These are phyloP conservation scores for Pythium aphanidermatum DNA, from an alignment of 352 stramenopile species.

Conservation along the genomic window DNA sequence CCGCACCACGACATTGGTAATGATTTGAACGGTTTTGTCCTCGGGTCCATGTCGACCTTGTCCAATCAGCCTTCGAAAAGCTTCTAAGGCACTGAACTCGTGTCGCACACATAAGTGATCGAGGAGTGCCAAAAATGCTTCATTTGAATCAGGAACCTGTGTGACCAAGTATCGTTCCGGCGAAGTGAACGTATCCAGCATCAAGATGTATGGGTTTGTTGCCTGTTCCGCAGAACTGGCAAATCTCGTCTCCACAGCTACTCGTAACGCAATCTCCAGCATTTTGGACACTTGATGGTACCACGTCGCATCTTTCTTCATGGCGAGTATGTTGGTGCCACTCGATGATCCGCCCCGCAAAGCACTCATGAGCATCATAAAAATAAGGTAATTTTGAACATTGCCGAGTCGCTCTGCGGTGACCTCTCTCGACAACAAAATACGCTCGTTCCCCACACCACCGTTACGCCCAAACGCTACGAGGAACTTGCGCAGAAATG, in stretches of 20 bases:
- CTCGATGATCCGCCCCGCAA: slow-evolving; percentile 20
- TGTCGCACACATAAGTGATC: slow-evolving; percentile 20
- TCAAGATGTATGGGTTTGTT: slow-evolving; percentile 37
- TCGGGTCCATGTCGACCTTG: no score
- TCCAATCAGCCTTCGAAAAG: slow-evolving; percentile 4
- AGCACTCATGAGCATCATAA: slow-evolving; percentile 52
- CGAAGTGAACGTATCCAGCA: slow-evolving; percentile 42
- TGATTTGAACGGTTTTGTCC: slow-evolving; percentile 10
- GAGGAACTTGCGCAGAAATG: slow-evolving; percentile 40
- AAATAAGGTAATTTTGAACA: slow-evolving; percentile 52
- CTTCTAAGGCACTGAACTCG: slow-evolving; percentile 14
- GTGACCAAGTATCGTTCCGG: slow-evolving; percentile 21
- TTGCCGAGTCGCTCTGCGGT: slow-evolving; percentile 26
- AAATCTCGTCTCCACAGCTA: slow-evolving; percentile 22
- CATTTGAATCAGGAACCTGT: slow-evolving; percentile 1
- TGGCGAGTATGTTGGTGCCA: slow-evolving; percentile 21
- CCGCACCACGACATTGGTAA: slow-evolving; percentile 3
- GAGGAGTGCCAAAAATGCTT: slow-evolving; percentile 19
- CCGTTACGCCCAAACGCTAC: slow-evolving; percentile 22
- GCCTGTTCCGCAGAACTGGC: slow-evolving; percentile 14
- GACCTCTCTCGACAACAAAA: background rate
- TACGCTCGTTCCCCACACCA: slow-evolving; percentile 2
- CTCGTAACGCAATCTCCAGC: slow-evolving; percentile 33
- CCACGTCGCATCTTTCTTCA: slow-evolving; percentile 32
- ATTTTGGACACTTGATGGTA: slow-evolving; percentile 27